These are phyloP conservation scores for Candida sakaeoensis DNA, from an alignment of 805 yeast species.

Conservation along the genomic window DNA sequence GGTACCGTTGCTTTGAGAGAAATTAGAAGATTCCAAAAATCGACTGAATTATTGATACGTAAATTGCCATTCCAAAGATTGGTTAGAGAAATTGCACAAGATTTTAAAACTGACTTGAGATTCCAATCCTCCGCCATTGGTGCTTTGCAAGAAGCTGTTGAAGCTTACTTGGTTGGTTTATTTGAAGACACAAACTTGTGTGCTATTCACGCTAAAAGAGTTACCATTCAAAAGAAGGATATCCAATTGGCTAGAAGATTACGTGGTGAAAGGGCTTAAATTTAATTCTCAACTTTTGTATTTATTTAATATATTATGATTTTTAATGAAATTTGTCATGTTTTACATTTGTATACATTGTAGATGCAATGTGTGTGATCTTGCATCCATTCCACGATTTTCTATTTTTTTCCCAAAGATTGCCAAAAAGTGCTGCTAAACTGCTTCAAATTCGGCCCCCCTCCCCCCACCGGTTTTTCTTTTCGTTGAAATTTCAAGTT, in stretches of 20 bases:
- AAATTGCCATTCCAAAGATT: constrained; percentile 50
- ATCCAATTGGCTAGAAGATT: constrained; percentile 50
- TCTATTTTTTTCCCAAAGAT: not conserved
- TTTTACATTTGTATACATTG: not conserved
- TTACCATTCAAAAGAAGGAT: constrained; percentile 49
- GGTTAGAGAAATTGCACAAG: constrained; percentile 48
- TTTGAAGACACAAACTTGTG: constrained; percentile 50
- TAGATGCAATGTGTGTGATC: no score
- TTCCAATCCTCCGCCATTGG: constrained; percentile 48
- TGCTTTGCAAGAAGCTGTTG: constrained; percentile 49
- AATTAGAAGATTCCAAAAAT: constrained; percentile 49
- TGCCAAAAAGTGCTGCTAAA: no score
- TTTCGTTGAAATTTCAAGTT: no score
- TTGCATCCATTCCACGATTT: no score
- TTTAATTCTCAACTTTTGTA: not conserved
- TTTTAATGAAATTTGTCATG: not conserved
- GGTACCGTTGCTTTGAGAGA: constrained; percentile 52
- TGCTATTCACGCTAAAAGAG: constrained; percentile 51
- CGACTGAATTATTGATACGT: constrained; percentile 47
- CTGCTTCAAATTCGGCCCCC: no score
- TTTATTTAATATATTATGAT: constrained; percentile 1
- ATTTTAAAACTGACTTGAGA: constrained; percentile 47
- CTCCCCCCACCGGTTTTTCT: no score
- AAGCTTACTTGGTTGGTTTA: constrained; percentile 46
- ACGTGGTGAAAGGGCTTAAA: constrained; percentile 47